A percentile compares a stretch with the other conserved stretches of the same genome.
phyloP scores from a whole-genome alignment of 78 protist species.

The slime mould (Dictyostelium discoideum) region DNA sequence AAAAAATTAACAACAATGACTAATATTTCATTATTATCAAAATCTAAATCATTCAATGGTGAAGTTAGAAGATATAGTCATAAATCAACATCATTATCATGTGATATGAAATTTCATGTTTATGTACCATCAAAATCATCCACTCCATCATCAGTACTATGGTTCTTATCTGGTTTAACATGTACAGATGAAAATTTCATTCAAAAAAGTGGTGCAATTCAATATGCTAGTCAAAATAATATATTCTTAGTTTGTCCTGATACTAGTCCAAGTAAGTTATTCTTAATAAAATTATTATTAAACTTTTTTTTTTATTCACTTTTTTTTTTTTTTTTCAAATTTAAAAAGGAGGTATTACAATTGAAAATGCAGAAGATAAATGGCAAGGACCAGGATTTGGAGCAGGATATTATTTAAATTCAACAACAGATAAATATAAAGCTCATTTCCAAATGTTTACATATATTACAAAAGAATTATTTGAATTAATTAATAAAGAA shows the following conservation, averaged over 20 bases:
- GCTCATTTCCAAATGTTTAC: slow-evolving; percentile 90
- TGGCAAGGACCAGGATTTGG: slow-evolving; percentile 89
- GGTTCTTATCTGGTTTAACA: slow-evolving; percentile 89
- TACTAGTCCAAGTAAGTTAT: slow-evolving; percentile 89
- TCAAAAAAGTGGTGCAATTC: slow-evolving; percentile 87
- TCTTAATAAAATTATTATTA: background rate
- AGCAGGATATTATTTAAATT: slow-evolving; percentile 95
- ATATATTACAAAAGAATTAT: slow-evolving; percentile 93
- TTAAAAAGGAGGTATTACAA: slow-evolving; percentile 52
- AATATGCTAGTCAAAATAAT: slow-evolving; percentile 67
- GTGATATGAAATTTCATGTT: slow-evolving; percentile 78
- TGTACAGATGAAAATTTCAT: slow-evolving; percentile 94
- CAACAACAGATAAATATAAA: slow-evolving; percentile 87
- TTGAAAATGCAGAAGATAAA: slow-evolving; percentile 60
- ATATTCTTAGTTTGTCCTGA: slow-evolving; percentile 90
- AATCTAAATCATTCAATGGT: slow-evolving; percentile 43
- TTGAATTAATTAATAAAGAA: slow-evolving; percentile 10
- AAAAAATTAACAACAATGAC: background rate
- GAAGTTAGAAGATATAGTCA: slow-evolving; percentile 67
- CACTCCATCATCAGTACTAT: background rate
- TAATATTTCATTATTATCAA: slow-evolving; percentile 15
- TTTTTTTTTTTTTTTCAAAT: background rate
- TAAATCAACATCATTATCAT: slow-evolving; percentile 26
- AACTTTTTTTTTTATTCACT: too few species aligned
- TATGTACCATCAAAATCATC: slow-evolving; percentile 35